Conservation (phyloP, 2,329 filamentous ascomycete species). For the Diplocarpon mali region DNA sequence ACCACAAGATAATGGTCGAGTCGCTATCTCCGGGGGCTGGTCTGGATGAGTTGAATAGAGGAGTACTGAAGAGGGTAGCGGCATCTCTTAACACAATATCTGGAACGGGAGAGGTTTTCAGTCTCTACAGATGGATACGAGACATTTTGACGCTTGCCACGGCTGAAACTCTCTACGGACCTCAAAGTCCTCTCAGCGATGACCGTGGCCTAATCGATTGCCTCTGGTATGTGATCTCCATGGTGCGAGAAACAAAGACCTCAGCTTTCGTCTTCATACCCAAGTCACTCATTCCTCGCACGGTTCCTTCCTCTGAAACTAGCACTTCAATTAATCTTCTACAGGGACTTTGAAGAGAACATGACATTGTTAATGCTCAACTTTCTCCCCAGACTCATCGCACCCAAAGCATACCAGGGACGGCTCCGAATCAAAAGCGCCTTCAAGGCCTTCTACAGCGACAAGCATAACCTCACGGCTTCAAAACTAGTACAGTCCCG, state of each 20-base stretch:
- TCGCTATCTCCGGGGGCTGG: constrained; percentile 28
- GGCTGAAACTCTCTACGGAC: too few species aligned
- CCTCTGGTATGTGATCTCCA: too few species aligned
- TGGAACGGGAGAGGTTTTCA: too few species aligned
- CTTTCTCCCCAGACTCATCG: neutral
- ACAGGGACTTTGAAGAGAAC: neutral
- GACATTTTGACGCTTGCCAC: too few species aligned
- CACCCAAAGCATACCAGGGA: constrained; percentile 25
- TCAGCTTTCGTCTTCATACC: too few species aligned
- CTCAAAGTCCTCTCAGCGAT: constrained; percentile 31
- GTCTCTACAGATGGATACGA: too few species aligned
- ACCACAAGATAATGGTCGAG: constrained; percentile 29
- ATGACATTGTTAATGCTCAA: neutral
- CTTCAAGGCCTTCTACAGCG: constrained; percentile 25
- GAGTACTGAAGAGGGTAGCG: too few species aligned
- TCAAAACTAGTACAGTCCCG: constrained; percentile 25
- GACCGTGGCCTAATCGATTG: constrained; percentile 29
- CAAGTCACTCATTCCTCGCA: constrained; percentile 15
- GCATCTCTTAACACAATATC: too few species aligned
- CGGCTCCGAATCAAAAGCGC: constrained; percentile 30
- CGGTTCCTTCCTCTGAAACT: neutral
- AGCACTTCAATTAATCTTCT: neutral
- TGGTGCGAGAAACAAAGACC: too few species aligned
- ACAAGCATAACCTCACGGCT: too few species aligned
- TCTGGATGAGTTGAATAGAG: too few species aligned